phyloP scores from a whole-genome alignment of 208 protist genomes.

The Acanthamoeba castellanii region DNA sequence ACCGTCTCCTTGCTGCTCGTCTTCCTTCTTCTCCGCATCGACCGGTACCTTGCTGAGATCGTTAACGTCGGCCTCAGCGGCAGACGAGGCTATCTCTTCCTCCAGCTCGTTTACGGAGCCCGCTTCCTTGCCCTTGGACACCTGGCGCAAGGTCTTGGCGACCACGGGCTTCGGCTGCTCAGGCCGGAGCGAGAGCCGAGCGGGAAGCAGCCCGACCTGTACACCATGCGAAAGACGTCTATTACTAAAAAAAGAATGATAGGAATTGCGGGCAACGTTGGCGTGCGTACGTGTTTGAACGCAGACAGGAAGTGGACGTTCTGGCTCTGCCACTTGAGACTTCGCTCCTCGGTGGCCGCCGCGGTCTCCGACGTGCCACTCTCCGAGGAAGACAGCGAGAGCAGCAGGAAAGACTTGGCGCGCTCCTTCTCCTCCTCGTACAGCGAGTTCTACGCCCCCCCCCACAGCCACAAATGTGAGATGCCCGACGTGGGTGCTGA shows the following conservation, averaged over 20 bases:
- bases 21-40: background rate
- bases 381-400: background rate
- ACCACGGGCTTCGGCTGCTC: background rate
- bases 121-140: background rate
- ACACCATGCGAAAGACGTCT: background rate
- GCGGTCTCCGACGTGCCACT: background rate
- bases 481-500: too few relatives aligned
- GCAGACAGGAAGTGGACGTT: background rate
- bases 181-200: background rate
- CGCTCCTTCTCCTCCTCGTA: conserved; percentile 32
- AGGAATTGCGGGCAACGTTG: background rate
- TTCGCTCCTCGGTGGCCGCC: background rate
- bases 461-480: background rate
- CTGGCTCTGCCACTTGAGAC: background rate
- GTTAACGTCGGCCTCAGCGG: background rate
- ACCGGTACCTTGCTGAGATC: too few relatives aligned
- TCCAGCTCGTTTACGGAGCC: background rate
- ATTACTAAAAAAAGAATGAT: background rate
- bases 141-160: background rate
- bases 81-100: background rate
- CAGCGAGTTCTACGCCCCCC: background rate
- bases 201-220: background rate
- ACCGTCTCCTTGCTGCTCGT: background rate
- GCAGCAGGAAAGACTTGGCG: background rate
- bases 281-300: conserved; percentile 19